Conservation (phyloP, 192 early-diverging fungal genomes). For the Coemansia sp. region DNA sequence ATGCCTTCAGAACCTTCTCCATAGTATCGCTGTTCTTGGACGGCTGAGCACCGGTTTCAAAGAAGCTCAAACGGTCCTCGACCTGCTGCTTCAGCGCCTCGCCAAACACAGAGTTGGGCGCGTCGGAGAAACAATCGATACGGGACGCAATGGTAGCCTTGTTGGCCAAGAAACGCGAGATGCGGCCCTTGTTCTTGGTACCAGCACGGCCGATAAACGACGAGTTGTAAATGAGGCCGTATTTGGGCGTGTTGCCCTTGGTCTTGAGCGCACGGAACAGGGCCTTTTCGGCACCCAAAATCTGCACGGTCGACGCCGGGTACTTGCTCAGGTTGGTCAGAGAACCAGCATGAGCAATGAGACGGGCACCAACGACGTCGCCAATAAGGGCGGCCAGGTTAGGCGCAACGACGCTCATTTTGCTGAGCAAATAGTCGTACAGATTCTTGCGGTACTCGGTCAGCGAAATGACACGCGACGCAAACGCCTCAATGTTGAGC, state of each 20-base stretch:
- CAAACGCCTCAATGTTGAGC: conserved; percentile 89
- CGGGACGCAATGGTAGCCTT: conserved; percentile 88
- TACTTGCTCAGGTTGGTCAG: conserved; percentile 97
- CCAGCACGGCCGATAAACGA: conserved; percentile 94
- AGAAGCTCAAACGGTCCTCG: conserved; percentile 94
- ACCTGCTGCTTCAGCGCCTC: conserved; percentile 92
- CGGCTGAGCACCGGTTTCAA: conserved; percentile 83
- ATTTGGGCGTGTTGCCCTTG: conserved; percentile 99
- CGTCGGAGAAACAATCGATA: conserved; percentile 92
- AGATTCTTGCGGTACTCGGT: conserved; percentile 93
- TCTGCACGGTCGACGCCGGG: conserved; percentile 98
- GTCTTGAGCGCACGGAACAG: conserved; percentile 99
- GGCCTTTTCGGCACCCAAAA: conserved; percentile 99
- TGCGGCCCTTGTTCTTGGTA: conserved; percentile 96
- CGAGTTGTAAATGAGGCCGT: conserved; percentile 97
- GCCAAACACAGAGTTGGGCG: conserved; percentile 87
- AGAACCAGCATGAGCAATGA: conserved; percentile 96
- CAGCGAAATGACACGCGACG: conserved; percentile 94
- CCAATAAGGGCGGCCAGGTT: conserved; percentile 94
- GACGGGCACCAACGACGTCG: conserved; percentile 96
- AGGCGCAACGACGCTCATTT: conserved; percentile 88
- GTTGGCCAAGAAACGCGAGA: conserved; percentile 89
- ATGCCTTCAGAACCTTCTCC: conserved; percentile 73
- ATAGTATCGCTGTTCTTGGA: conserved; percentile 93
- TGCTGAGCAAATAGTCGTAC: conserved; percentile 95